Percentiles rank a stretch among this genome's conserved stretches.
These are phyloP conservation scores for Tilletia walkeri DNA, from an alignment of 1,284 basidiomycete species.

Conservation along the genomic window DNA sequence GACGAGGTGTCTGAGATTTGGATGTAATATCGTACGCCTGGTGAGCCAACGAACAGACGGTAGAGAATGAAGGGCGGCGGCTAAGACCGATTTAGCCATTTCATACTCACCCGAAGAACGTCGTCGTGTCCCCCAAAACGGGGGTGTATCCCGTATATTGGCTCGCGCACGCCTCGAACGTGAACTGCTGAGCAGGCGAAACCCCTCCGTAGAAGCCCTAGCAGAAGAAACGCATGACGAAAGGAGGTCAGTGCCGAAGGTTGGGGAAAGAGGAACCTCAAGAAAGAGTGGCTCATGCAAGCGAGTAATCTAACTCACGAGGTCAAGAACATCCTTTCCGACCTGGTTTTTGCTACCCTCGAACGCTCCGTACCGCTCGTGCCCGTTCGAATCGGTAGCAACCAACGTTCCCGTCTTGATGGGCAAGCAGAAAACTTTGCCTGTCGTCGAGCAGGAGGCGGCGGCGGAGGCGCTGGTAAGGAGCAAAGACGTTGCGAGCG, in stretches of 20 bases:
- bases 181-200: not conserved
- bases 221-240: not conserved
- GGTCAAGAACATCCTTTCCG: conserved; percentile 1
- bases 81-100: no score
- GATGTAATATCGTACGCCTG: not conserved
- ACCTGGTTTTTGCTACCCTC: conserved; percentile 1
- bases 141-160: not conserved
- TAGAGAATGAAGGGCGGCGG: not conserved
- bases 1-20: not conserved
- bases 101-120: not conserved
- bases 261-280: not conserved
- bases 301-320: not conserved
- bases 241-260: not conserved
- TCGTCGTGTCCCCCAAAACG: not conserved
- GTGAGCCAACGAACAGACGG: not conserved
- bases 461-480: no score
- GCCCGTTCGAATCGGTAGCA: not conserved
- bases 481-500: no score
- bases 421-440: not conserved
- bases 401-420: not conserved
- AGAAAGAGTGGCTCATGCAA: not conserved
- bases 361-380: not conserved
- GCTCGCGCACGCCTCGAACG: not conserved
- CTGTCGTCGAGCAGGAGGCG: no score
- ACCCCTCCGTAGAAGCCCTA: not conserved